Evolutionary conservation across 2,329 filamentous ascomycete species (phyloP).

Genomic region (Aspergillus thermomutatus): DNA sequence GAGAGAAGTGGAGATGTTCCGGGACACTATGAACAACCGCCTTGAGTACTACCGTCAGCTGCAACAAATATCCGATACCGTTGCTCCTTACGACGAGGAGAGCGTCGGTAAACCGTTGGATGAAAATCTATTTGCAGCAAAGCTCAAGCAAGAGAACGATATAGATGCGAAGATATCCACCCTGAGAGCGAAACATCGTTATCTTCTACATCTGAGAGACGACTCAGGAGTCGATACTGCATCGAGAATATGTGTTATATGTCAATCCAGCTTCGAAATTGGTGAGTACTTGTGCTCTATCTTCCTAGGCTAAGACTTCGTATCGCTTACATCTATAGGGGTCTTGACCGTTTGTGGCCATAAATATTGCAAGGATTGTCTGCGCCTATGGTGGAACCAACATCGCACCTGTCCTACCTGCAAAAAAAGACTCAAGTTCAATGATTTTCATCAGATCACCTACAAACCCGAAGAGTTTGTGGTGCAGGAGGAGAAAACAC

Average conservation of each 20-base stretch:
- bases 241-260: slow-evolving; percentile 78
- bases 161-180: slow-evolving; percentile 59
- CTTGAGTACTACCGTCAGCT: slow-evolving; percentile 88
- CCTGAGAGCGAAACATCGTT: slow-evolving; percentile 71
- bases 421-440: slow-evolving; percentile 63
- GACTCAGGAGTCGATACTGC: slow-evolving; percentile 61
- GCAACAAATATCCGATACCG: slow-evolving; percentile 85
- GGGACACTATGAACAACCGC: slow-evolving; percentile 75
- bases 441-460: slow-evolving; percentile 79
- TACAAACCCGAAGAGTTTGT: slow-evolving; percentile 73
- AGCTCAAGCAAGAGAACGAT: slow-evolving; percentile 47
- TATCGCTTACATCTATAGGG: slow-evolving; percentile 19
- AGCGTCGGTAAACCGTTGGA: slow-evolving; percentile 57
- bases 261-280: slow-evolving; percentile 69
- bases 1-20: slow-evolving; percentile 71
- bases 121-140: slow-evolving; percentile 41
- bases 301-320: background rate
- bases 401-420: slow-evolving; percentile 81
- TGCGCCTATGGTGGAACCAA: slow-evolving; percentile 71
- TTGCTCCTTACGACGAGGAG: slow-evolving; percentile 67
- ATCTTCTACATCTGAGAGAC: slow-evolving; percentile 60
- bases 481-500: slow-evolving; percentile 55
- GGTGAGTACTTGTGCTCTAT: slow-evolving; percentile 51
- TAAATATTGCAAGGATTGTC: slow-evolving; percentile 86
- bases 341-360: slow-evolving; percentile 78